Conservation (phyloP, 176 grass and related monocot species). For the Avena insularis region DNA sequence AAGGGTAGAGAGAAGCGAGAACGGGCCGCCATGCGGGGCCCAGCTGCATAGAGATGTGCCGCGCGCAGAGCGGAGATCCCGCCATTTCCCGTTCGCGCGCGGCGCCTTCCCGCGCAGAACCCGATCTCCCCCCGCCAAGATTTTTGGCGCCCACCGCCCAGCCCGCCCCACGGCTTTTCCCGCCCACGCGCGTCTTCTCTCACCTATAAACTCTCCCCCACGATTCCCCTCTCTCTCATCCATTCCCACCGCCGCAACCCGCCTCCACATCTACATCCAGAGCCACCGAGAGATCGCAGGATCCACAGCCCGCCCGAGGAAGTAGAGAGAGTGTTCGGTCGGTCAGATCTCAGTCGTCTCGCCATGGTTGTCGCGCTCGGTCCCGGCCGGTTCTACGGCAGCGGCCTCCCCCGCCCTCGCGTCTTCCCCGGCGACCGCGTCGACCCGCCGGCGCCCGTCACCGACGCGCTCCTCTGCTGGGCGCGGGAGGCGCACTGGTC, state of each 20-base stretch:
- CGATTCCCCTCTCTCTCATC: neutral
- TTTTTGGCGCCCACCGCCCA: conserved; percentile 49
- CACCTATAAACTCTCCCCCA: conserved; percentile 32
- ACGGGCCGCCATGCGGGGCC: no score
- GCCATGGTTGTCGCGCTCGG: conserved; percentile 75
- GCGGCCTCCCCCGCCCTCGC: conserved; percentile 69
- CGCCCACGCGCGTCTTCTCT: conserved; percentile 18
- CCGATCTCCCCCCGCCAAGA: conserved; percentile 29
- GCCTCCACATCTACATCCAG: neutral
- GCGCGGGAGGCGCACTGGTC: conserved; percentile 90
- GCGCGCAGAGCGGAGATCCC: conserved; percentile 15
- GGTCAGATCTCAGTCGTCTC: neutral
- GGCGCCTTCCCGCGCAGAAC: conserved; percentile 33
- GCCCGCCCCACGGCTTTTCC: conserved; percentile 5
- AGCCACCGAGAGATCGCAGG: neutral
- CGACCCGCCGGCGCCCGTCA: conserved; percentile 65
- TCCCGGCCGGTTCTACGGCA: conserved; percentile 82
- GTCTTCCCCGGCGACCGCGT: conserved; percentile 74
- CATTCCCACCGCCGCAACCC: neutral
- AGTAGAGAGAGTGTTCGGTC: neutral
- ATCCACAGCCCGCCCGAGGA: neutral
- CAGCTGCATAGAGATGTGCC: no score
- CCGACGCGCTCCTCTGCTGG: conserved; percentile 74
- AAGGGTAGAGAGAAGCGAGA: no score
- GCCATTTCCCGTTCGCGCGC: conserved; percentile 29